Conservation (phyloP, 208 protist genomes). For the Trypanosomatidae sp. region DNA sequence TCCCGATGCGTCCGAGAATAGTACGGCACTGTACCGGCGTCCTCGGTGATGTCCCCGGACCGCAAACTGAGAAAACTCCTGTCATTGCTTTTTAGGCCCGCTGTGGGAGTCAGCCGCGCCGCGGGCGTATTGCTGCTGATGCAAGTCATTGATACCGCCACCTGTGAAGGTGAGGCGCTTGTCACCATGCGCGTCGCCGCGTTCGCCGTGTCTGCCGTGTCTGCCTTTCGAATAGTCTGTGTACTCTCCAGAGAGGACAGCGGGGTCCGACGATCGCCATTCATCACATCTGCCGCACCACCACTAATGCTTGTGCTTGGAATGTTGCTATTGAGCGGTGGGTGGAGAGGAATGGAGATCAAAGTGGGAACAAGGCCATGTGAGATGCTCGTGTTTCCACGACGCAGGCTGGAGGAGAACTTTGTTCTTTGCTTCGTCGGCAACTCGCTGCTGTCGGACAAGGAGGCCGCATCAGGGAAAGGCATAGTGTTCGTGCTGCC, state of each 20-base stretch:
- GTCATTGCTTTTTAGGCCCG: slow-evolving; percentile 7
- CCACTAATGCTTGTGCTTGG: neutral
- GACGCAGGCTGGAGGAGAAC: neutral
- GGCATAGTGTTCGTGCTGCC: slow-evolving; percentile 11
- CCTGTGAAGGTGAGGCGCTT: slow-evolving; percentile 14
- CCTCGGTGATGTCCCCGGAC: slow-evolving; percentile 6
- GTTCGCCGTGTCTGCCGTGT: neutral
- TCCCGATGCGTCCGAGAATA: neutral
- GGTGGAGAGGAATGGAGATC: neutral
- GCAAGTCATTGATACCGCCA: slow-evolving; percentile 8
- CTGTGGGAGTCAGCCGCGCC: neutral
- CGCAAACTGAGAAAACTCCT: neutral
- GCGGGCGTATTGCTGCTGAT: neutral
- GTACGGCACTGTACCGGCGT: slow-evolving; percentile 13
- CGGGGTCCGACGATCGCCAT: neutral
- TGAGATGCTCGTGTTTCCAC: slow-evolving; percentile 7
- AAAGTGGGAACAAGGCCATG: neutral
- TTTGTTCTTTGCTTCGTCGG: slow-evolving; percentile 5
- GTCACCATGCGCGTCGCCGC: neutral
- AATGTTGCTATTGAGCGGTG: slow-evolving; percentile 1
- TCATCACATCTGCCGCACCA: neutral
- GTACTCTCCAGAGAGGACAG: slow-evolving; percentile 4
- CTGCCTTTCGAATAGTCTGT: neutral
- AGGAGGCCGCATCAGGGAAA: slow-evolving; percentile 14
- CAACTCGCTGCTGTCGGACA: slow-evolving; percentile 16